Evolutionary conservation across 345 rosid genomes (phyloP).

Genomic region (Mercurialis annua): DNA sequence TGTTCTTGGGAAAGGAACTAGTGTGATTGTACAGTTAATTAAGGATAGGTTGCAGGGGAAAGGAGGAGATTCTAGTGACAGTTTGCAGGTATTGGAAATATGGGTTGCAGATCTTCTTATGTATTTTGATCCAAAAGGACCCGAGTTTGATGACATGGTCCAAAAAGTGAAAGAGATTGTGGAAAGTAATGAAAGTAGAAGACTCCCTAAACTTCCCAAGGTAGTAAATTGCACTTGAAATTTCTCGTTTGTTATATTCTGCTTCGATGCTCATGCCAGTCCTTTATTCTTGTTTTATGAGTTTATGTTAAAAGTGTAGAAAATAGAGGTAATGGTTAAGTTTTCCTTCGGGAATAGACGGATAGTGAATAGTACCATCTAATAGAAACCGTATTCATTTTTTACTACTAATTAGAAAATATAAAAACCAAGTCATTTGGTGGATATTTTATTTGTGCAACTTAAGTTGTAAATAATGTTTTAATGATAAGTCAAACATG

Average conservation of each 20-base stretch:
- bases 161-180: conserved; percentile 63
- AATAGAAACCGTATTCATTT: neutral
- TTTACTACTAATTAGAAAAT: neutral
- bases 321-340: neutral
- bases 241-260: neutral
- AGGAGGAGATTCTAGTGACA: conserved; percentile 26
- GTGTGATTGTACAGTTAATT: conserved; percentile 53
- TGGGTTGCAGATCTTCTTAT: conserved; percentile 41
- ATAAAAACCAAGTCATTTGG: neutral
- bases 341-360: neutral
- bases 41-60: conserved; percentile 45
- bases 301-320: neutral
- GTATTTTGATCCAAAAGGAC: conserved; percentile 46
- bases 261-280: neutral
- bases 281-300: neutral
- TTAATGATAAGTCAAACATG: too few species aligned
- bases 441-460: neutral
- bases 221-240: conserved; percentile 30
- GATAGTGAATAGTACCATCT: neutral
- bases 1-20: conserved; percentile 72
- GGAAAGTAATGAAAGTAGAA: conserved; percentile 85
- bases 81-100: conserved; percentile 33
- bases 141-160: conserved; percentile 47
- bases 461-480: too few species aligned
- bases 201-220: conserved; percentile 93